Percentiles rank a stretch among this genome's conserved stretches.
Conservation (phyloP, 2,329 filamentous ascomycete species). For the Apiospora rasikravindrae region DNA sequence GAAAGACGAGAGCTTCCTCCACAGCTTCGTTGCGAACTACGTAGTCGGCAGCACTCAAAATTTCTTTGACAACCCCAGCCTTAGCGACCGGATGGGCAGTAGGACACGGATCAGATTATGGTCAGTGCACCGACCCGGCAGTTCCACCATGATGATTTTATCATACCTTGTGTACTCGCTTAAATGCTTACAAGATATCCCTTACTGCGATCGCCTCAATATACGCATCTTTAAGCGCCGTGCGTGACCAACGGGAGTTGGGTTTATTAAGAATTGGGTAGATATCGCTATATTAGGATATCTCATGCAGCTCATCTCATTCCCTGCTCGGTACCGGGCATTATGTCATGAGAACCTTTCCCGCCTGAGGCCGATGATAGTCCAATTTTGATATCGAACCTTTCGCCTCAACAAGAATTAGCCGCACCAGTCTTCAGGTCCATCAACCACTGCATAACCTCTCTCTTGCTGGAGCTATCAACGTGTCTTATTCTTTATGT, state of each 20-base stretch:
- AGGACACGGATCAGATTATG: not conserved
- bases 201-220: not conserved
- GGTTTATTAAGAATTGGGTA: not conserved
- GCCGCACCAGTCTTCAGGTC: not conserved
- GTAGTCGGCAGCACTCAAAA: slow-evolving; percentile 25
- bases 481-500: not conserved
- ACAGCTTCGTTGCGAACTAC: slow-evolving; percentile 23
- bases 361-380: not conserved
- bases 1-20: slow-evolving; percentile 3
- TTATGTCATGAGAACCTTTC: slow-evolving; percentile 3
- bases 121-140: not conserved
- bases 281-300: not conserved
- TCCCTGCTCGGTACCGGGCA: not conserved
- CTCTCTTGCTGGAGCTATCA: not conserved
- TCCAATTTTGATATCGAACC: not conserved
- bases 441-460: not conserved
- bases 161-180: not conserved
- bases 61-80: slow-evolving; percentile 23
- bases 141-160: not conserved
- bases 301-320: not conserved
- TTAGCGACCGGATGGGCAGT: not conserved
- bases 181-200: not conserved
- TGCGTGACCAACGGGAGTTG: not conserved
- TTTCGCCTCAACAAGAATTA: not conserved
- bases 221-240: not conserved